Evolutionary conservation across 352 stramenopile species (phyloP).

Genomic region (Globisporangium orthogonon): DNA sequence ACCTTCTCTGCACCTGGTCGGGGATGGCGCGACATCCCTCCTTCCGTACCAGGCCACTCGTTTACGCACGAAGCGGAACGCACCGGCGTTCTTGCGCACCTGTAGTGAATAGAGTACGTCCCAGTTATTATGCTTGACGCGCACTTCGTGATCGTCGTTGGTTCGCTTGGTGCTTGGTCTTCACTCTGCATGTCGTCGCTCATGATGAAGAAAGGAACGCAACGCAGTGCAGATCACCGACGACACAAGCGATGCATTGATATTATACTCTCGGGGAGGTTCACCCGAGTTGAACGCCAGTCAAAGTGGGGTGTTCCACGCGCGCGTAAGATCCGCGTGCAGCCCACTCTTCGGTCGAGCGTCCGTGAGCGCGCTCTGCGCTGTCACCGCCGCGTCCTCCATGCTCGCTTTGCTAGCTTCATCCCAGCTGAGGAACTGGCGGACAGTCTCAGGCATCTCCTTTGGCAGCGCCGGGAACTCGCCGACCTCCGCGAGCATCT

Average conservation of each 20-base stretch:
- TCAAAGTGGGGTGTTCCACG: background rate
- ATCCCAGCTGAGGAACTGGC: constrained; percentile 41
- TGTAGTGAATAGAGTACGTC: constrained; percentile 3
- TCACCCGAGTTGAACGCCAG: too few relatives aligned
- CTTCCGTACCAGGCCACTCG: background rate
- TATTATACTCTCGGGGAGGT: too few relatives aligned
- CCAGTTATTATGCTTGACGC: background rate
- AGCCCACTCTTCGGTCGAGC: background rate
- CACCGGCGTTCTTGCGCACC: background rate
- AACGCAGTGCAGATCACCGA: too few relatives aligned
- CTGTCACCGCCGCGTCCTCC: background rate
- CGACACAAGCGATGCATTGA: too few relatives aligned
- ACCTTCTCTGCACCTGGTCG: background rate
- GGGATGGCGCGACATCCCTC: background rate
- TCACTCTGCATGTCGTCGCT: too few relatives aligned
- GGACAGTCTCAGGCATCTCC: constrained; percentile 38
- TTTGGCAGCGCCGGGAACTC: constrained; percentile 9
- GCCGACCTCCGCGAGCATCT: constrained; percentile 25
- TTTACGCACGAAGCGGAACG: background rate
- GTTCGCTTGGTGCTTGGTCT: too few relatives aligned
- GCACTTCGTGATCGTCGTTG: background rate
- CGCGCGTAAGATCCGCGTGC: background rate
- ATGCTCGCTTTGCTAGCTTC: constrained; percentile 12
- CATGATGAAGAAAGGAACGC: too few relatives aligned
- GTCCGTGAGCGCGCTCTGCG: background rate